Conservation (phyloP, 345 rosid species). For the Hibiscus syriacus region DNA sequence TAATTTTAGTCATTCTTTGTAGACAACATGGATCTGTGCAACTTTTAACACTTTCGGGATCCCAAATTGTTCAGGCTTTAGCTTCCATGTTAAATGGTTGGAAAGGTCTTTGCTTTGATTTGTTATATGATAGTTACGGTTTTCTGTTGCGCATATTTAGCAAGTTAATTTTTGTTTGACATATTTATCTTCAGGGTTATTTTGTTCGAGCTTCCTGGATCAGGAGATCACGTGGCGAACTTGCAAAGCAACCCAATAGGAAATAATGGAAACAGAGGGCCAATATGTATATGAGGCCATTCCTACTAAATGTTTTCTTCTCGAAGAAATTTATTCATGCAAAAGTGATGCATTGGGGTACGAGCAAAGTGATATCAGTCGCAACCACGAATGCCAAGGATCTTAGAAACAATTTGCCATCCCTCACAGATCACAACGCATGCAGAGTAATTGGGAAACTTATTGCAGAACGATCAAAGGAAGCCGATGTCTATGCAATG, state of each 20-base stretch:
- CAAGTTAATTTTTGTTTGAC: neutral
- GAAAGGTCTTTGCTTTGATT: neutral
- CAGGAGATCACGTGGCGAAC: constrained; percentile 81
- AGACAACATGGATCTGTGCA: neutral
- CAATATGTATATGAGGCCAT: constrained; percentile 95
- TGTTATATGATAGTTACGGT: no score
- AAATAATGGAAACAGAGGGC: constrained; percentile 96
- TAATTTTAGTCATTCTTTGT: neutral
- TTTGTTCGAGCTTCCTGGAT: constrained; percentile 88
- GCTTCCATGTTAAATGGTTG: neutral
- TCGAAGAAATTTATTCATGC: constrained; percentile 84
- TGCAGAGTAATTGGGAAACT: constrained; percentile 70
- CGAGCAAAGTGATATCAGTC: constrained; percentile 90
- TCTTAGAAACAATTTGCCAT: constrained; percentile 61
- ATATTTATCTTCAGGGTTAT: constrained; percentile 32
- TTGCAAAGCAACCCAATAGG: constrained; percentile 58
- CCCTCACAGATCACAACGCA: constrained; percentile 68
- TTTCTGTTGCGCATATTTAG: no score
- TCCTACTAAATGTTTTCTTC: constrained; percentile 80
- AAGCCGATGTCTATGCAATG: constrained; percentile 81
- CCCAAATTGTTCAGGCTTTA: neutral
- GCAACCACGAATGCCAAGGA: constrained; percentile 92
- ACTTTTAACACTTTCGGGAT: neutral
- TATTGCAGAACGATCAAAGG: constrained; percentile 85
- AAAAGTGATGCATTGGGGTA: constrained; percentile 88